Evolutionary conservation across 1,139 yeast genomes (phyloP), one percentile per base, ranked within the genome.

Genomic region (Saccharomyces hybrid): DNA sequence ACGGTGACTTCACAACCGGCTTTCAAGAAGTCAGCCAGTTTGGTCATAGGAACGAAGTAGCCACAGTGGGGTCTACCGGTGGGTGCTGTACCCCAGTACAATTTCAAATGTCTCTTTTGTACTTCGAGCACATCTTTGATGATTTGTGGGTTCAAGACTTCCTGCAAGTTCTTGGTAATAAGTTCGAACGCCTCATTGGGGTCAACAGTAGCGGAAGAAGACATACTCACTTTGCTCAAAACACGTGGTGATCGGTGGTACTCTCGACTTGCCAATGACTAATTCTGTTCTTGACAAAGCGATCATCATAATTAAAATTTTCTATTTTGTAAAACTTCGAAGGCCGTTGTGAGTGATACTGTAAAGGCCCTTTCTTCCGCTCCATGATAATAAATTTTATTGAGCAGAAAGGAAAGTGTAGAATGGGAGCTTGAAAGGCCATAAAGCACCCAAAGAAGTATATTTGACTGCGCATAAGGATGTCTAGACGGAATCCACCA

Each of bases 21-120:
- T 67, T 84, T 86, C 71, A 95, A 79, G 71, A 93, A 89, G 69
- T 95, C 95, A 3, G 99, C 99, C 64, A 95, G 74, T 73, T 95
- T 93, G 59, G 95, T 85, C 98, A 95, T 90, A 54, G 98, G 95
- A 47, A 93, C 99, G 71, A 93, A 90, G 79, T 95, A 95, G 49
- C 97, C 99, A 76, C 98, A 91, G 74, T 95, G 99, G 49, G 98
- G 97, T 72, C 83, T 88, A 51, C 99, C 99, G 5, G 99, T 95
- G 55, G 96, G 96, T 7, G 93, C 91, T 26, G 91, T 84, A 60
- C 98, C 97, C 99, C 98, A 95, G 82, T 95, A 95, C 66, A 95
- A 74, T 68, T 82, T 86, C 63, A 91, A 70, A 4, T 96, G 91
- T 62, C 96, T 81, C 65, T 89, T 81, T 68, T 88, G 86, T 58